phyloP scores from a whole-genome alignment of 371 early-diverging fungal species.

The Chytridiales sp. region DNA sequence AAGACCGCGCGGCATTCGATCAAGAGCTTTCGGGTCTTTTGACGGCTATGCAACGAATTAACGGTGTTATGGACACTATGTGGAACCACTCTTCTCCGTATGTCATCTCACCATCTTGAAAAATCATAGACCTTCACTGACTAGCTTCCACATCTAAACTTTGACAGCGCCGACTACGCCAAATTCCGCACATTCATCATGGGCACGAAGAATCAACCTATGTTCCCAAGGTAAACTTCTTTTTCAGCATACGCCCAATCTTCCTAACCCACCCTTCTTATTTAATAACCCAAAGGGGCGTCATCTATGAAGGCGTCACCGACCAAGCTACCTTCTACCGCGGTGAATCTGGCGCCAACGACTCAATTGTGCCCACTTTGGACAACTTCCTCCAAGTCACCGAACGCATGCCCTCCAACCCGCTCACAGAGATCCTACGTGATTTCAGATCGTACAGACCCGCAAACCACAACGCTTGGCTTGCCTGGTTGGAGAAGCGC shows the following conservation, averaged over 20 bases:
- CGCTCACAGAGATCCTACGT: constrained; percentile 70
- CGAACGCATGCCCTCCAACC: constrained; percentile 75
- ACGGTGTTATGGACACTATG: constrained; percentile 74
- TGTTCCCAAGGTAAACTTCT: constrained; percentile 15
- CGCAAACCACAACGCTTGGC: constrained; percentile 70
- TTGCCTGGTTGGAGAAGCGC: constrained; percentile 61
- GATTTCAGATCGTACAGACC: constrained; percentile 82
- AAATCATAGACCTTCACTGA: too few species aligned
- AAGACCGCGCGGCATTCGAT: constrained; percentile 64
- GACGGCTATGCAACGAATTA: constrained; percentile 63
- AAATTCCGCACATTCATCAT: constrained; percentile 87
- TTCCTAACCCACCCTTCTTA: constrained; percentile 67
- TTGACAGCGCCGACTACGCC: too few species aligned
- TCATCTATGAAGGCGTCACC: constrained; percentile 77
- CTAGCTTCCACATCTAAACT: too few species aligned
- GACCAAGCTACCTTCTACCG: constrained; percentile 65
- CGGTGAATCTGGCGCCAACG: constrained; percentile 87
- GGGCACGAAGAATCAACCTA: constrained; percentile 74
- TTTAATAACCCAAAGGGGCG: constrained; percentile 81
- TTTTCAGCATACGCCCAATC: background rate
- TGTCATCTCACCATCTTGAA: too few species aligned
- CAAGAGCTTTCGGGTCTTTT: constrained; percentile 56
- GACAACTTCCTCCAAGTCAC: constrained; percentile 84
- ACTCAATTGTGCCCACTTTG: constrained; percentile 78
- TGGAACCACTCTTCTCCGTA: constrained; percentile 68